These are phyloP conservation scores for Cercospora canescens DNA, from an alignment of 2,329 filamentous ascomycete genomes.

Conservation along the genomic window DNA sequence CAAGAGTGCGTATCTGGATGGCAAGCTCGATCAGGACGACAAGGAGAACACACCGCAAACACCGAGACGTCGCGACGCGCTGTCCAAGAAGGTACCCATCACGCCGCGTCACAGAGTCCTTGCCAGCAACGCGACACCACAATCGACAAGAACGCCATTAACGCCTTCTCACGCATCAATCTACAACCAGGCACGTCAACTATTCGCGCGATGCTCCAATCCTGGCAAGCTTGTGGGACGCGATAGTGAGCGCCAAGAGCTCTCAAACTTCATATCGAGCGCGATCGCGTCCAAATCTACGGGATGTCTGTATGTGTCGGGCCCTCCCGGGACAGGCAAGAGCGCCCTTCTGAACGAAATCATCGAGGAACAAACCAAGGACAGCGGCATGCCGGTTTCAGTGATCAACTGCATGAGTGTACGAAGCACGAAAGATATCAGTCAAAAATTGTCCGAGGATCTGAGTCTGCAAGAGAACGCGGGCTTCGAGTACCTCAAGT, in stretches of 20 bases:
- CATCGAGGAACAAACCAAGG: constrained; percentile 59
- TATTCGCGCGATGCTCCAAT: constrained; percentile 78
- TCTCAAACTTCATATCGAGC: constrained; percentile 68
- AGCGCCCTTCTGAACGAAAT: constrained; percentile 89
- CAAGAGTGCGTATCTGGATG: constrained; percentile 42
- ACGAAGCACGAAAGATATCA: constrained; percentile 83
- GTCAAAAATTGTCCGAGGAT: constrained; percentile 72
- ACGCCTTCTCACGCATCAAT: constrained; percentile 71
- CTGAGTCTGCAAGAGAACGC: constrained; percentile 64
- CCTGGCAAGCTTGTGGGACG: constrained; percentile 77
- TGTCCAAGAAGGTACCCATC: constrained; percentile 66
- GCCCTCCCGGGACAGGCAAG: constrained; percentile 94
- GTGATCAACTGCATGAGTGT: constrained; percentile 98
- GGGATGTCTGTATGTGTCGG: constrained; percentile 92
- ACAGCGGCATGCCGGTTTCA: constrained; percentile 61
- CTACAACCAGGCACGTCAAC: constrained; percentile 82
- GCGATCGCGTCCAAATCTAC: constrained; percentile 61
- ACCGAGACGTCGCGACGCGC: constrained; percentile 75
- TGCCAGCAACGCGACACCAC: constrained; percentile 73
- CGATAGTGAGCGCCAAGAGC: constrained; percentile 65
- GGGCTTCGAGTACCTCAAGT: constrained; percentile 67
- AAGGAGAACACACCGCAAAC: constrained; percentile 60
- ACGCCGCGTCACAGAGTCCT: constrained; percentile 85
- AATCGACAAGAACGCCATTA: constrained; percentile 73
- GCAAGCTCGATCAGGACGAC: constrained; percentile 35